These are phyloP conservation scores for Thymus mandschuricus DNA, from an alignment of 257 asterid species.

Conservation along the genomic window DNA sequence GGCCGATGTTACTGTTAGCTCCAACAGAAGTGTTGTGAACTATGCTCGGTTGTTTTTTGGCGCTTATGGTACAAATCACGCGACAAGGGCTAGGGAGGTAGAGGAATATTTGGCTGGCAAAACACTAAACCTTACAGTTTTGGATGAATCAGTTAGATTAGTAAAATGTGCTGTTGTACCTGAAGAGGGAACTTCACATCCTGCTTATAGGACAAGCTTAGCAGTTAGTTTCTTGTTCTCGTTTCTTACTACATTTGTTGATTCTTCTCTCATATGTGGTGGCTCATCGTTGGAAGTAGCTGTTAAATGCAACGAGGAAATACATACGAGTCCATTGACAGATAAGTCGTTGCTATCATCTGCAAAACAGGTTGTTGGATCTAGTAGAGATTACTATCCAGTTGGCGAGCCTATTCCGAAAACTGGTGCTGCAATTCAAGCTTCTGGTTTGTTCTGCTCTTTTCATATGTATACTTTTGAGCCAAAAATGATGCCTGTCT, in stretches of 20 bases:
- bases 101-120: constrained; percentile 30
- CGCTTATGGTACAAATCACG: constrained; percentile 27
- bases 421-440: constrained; percentile 29
- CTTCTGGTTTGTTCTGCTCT: constrained; percentile 26
- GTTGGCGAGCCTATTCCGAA: constrained; percentile 28
- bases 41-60: constrained; percentile 14
- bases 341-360: constrained; percentile 19
- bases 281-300: constrained; percentile 11
- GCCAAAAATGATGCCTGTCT: not conserved
- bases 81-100: constrained; percentile 24
- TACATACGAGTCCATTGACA: not conserved
- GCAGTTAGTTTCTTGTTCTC: constrained; percentile 26
- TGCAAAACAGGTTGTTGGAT: constrained; percentile 19
- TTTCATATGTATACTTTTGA: not conserved
- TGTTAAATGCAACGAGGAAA: not conserved
- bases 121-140: not conserved
- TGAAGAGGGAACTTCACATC: constrained; percentile 28
- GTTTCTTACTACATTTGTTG: constrained; percentile 11
- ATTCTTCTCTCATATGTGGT: not conserved
- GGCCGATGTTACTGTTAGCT: constrained; percentile 23
- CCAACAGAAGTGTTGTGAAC: not conserved
- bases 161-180: constrained; percentile 16
- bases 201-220: constrained; percentile 30
- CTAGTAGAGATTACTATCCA: constrained; percentile 21
- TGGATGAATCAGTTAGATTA: constrained; percentile 24